Evolutionary conservation across 2,329 filamentous ascomycete species (phyloP), one percentile per base, ranked within the genome.

Genomic region (Alternaria brassicae): DNA sequence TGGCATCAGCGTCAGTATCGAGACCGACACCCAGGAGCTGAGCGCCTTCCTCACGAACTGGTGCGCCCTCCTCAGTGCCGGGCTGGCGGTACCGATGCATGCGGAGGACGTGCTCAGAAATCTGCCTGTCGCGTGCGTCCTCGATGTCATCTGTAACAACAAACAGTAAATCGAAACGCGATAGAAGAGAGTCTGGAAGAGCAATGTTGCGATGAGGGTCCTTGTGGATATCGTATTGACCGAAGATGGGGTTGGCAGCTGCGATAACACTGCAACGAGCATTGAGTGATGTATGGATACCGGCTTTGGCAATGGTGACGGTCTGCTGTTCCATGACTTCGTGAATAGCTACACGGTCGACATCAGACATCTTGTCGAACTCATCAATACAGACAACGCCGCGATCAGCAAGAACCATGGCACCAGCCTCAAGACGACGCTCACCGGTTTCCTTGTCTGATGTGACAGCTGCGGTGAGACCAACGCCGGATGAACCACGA

Each of bases 241-340:
- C 95, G 71, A 96, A 99, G 52, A 99, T 95, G 3, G 95, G 95
- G 77, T 99, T 99, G 61, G 95, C 95, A 15, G 95, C 95, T 40
- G 95, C 95, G 70, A 99, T 87, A 62, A 99, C 95, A 79, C 93
- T 97, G 81, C 95, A 99, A 57, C 95, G 90, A 53, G 95, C 95
- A 74, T 99, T 99, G 60, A 99, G 84, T 3, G 93, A 97, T 0
- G 95, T 99, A 79, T 99, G 95, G 59, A 99, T 99, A 66, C 95
- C 95, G 1, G 95, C 95, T 81, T 99, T 99, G 52, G 95, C 95
- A 72, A 99, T 99, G 13, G 95, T 99, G 61, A 99, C 95, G 0
- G 95, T 99, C 80, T 99, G 95, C 81, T 99, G 95, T 81, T 99
- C 95, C 95, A 99, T 99, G 67, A 99, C 95, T 91, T 99, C 95